Conservation (phyloP, 306 rosid genomes). For the Fagus crenata region DNA sequence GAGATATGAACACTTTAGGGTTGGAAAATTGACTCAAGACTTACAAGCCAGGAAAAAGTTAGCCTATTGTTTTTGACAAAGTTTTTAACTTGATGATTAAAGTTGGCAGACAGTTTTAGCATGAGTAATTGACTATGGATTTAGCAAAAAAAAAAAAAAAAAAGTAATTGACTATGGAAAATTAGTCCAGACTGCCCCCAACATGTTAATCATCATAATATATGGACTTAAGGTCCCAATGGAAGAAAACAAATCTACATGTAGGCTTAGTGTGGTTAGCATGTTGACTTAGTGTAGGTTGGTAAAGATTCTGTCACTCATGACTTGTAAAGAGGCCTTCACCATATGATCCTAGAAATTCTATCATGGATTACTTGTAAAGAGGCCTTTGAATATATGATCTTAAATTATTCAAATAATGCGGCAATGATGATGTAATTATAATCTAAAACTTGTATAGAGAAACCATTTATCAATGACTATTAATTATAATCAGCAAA, state of each 20-base stretch:
- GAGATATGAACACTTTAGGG: neutral
- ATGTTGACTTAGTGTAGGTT: neutral
- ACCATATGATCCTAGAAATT: too few species aligned
- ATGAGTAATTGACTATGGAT: neutral
- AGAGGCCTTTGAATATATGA: too few species aligned
- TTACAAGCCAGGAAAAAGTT: neutral
- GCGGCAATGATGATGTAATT: too few species aligned
- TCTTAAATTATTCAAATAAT: too few species aligned
- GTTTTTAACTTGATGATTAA: neutral
- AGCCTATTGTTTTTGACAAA: conserved; percentile 1
- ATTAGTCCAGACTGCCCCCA: neutral
- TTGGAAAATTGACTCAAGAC: neutral
- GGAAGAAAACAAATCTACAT: neutral
- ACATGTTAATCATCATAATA: conserved; percentile 2
- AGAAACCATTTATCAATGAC: too few species aligned
- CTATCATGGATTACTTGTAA: too few species aligned
- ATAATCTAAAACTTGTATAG: too few species aligned
- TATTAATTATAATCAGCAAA: too few species aligned
- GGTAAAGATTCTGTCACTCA: neutral
- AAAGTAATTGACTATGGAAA: neutral
- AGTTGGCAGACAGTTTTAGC: too few species aligned
- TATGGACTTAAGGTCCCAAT: conserved; percentile 4
- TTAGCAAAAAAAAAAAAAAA: too few species aligned
- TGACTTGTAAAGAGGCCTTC: neutral
- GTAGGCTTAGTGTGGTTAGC: neutral